Conservation (phyloP, 176 grass and related monocot species). For the Musa beccarii region DNA sequence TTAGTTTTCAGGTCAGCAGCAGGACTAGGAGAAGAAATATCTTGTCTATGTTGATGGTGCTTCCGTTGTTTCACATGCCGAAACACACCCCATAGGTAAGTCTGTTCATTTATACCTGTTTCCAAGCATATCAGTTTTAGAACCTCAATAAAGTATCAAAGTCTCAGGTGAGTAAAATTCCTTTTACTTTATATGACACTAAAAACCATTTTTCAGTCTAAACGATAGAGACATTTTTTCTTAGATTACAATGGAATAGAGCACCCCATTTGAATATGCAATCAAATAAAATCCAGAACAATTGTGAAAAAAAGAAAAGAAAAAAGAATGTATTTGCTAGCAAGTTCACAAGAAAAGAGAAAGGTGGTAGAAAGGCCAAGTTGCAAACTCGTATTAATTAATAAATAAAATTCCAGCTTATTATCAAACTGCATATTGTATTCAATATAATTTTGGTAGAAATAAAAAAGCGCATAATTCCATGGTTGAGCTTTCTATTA, state of each 20-base stretch:
- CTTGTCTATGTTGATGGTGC: conserved; percentile 16
- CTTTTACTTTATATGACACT: background rate
- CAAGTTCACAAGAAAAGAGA: too few relatives aligned
- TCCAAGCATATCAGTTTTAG: background rate
- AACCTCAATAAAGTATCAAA: background rate
- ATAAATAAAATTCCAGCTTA: too few relatives aligned
- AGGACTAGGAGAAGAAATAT: conserved; percentile 3
- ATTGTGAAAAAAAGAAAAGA: too few relatives aligned
- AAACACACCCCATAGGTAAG: conserved; percentile 78
- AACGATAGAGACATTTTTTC: background rate
- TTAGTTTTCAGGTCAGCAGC: conserved; percentile 19
- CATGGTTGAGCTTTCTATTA: background rate
- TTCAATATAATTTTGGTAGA: background rate
- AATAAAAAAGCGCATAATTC: background rate
- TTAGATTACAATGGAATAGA: background rate
- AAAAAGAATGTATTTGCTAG: too few relatives aligned
- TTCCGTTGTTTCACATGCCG: conserved; percentile 17
- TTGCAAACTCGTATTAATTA: too few relatives aligned
- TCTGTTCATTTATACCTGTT: conserved; percentile 45
- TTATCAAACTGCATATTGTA: too few relatives aligned
- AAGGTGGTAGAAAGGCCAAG: too few relatives aligned
- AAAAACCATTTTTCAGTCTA: background rate
- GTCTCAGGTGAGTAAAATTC: background rate
- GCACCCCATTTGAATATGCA: background rate
- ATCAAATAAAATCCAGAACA: too few relatives aligned